phyloP scores from a whole-genome alignment of 768 basidiomycete genomes.

The Boletus speciosus region DNA sequence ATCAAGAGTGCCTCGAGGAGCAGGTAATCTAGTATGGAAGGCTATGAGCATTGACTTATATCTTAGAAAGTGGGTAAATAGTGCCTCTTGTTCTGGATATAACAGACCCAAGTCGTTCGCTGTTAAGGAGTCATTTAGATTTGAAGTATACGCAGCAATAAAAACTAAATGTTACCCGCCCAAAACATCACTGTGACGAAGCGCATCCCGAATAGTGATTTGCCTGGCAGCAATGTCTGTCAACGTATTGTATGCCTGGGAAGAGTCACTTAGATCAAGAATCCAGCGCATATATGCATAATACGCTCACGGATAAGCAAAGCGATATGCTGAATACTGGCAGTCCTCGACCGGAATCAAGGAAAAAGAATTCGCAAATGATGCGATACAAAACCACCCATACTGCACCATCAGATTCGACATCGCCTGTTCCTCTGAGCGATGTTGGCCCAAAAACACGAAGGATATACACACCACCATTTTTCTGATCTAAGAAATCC shows the following conservation, averaged over 20 bases:
- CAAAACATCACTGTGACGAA: slow-evolving; percentile 43
- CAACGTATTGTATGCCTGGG: slow-evolving; percentile 52
- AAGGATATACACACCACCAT: slow-evolving; percentile 14
- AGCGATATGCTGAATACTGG: slow-evolving; percentile 24
- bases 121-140: slow-evolving; percentile 18
- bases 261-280: slow-evolving; percentile 13
- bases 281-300: slow-evolving; percentile 30
- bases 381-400: slow-evolving; percentile 29
- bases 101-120: slow-evolving; percentile 45
- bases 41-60: not conserved
- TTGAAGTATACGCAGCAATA: not conserved
- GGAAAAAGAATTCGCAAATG: slow-evolving; percentile 39
- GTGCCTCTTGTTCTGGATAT: slow-evolving; percentile 49
- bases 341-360: slow-evolving; percentile 13
- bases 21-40: slow-evolving; percentile 44
- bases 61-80: not conserved
- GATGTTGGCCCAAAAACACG: not conserved
- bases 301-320: slow-evolving; percentile 21
- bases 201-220: slow-evolving; percentile 39
- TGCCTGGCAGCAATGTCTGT: slow-evolving; percentile 45
- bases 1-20: slow-evolving; percentile 55
- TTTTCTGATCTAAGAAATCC: slow-evolving; percentile 24
- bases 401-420: slow-evolving; percentile 20
- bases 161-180: slow-evolving; percentile 42
- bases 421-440: slow-evolving; percentile 13